Percentiles rank a stretch among this genome's conserved stretches.
Evolutionary conservation across 2,329 filamentous ascomycete genomes (phyloP).

Genomic region (Westerdykella sp.): DNA sequence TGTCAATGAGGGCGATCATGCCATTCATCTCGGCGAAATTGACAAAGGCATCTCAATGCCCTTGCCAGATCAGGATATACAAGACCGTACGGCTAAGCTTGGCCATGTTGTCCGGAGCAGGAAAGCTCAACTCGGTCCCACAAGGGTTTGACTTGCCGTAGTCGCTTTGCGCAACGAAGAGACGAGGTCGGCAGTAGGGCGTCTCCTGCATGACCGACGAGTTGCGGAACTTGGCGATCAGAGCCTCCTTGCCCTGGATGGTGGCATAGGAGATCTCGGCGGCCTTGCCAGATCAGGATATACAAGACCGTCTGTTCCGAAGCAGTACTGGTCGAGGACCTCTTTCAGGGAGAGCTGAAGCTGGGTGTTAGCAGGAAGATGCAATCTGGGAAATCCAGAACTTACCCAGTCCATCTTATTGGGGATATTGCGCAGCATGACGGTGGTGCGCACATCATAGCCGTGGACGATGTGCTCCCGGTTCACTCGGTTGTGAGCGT

Average conservation of each 20-base stretch:
- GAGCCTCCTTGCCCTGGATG: constrained; percentile 84
- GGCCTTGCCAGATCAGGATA: constrained; percentile 78
- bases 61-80: no score
- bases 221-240: constrained; percentile 94
- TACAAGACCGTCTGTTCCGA: constrained; percentile 86
- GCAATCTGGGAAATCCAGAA: constrained; percentile 2
- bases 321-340: constrained; percentile 71
- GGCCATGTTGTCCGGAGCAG: constrained; percentile 71
- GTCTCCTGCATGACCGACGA: constrained; percentile 91
- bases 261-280: constrained; percentile 95
- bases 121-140: constrained; percentile 71
- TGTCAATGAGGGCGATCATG: constrained; percentile 26
- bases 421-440: constrained; percentile 93
- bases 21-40: constrained; percentile 70
- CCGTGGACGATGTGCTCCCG: constrained; percentile 37
- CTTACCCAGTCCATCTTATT: constrained; percentile 69
- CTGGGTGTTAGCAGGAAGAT: neutral
- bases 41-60: no score
- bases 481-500: constrained; percentile 34
- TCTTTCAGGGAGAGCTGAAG: constrained; percentile 53
- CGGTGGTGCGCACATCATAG: constrained; percentile 49
- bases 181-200: constrained; percentile 33
- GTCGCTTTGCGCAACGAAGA: no score
- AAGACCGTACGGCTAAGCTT: constrained; percentile 63
- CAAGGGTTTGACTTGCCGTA: neutral